Percentiles rank a stretch among this genome's conserved stretches.
Evolutionary conservation across 1,284 basidiomycete genomes (phyloP).

Genomic region (Rhodotorula mucilaginosa): DNA sequence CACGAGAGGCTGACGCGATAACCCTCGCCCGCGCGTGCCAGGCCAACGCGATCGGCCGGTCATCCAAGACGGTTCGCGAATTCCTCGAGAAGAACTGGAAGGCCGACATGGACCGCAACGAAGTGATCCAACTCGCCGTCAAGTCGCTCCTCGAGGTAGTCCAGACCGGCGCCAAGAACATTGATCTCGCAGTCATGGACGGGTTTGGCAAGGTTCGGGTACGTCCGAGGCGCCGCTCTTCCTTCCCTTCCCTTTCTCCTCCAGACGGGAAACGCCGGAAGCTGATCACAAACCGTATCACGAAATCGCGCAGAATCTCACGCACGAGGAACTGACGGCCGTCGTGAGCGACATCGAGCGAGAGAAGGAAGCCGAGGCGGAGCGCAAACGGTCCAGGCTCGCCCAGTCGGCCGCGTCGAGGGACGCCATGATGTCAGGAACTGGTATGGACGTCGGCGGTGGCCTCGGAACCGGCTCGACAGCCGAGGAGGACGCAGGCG

Average conservation of each 20-base stretch:
- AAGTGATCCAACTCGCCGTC: slow-evolving; percentile 90
- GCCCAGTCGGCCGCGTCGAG: slow-evolving; percentile 78
- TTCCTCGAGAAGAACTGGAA: slow-evolving; percentile 99
- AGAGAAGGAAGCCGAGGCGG: slow-evolving; percentile 95
- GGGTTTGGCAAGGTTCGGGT: slow-evolving; percentile 86
- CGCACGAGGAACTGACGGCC: slow-evolving; percentile 78
- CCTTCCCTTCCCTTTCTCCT: no score
- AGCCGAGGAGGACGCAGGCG: slow-evolving; percentile 30
- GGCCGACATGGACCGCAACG: slow-evolving; percentile 81
- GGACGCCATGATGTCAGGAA: slow-evolving; percentile 61
- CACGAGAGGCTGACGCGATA: no score
- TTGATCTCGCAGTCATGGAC: slow-evolving; percentile 95
- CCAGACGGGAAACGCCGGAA: no score
- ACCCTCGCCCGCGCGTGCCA: slow-evolving; percentile 47
- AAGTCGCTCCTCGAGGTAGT: slow-evolving; percentile 97
- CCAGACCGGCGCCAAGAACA: slow-evolving; percentile 99
- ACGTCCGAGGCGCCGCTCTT: slow-evolving; percentile 44
- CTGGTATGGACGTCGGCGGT: neutral
- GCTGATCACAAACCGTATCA: no score
- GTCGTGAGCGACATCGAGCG: slow-evolving; percentile 88
- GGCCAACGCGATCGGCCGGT: slow-evolving; percentile 97
- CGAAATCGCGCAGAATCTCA: slow-evolving; percentile 63
- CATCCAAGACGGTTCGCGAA: slow-evolving; percentile 96
- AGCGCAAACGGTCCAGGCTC: slow-evolving; percentile 72
- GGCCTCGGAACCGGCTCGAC: slow-evolving; percentile 3